Evolutionary conservation across 2,329 filamentous ascomycete genomes (phyloP).

Genomic region (Arachnomyces sp.): DNA sequence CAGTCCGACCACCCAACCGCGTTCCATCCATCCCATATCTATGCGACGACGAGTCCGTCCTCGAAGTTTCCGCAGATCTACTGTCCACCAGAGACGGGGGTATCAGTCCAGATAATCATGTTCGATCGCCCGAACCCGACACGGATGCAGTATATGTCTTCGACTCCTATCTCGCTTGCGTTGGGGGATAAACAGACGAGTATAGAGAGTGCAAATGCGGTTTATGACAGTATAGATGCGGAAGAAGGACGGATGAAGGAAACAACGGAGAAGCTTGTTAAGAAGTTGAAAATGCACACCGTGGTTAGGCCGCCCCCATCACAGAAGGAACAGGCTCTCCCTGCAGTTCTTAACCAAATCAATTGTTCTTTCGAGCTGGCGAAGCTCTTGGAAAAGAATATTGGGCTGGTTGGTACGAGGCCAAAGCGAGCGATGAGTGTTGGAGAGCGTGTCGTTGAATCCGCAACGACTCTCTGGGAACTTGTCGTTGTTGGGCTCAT

Average conservation of each 20-base stretch:
- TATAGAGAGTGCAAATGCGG: conserved; percentile 23
- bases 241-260: conserved; percentile 63
- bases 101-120: conserved; percentile 76
- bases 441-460: conserved; percentile 87
- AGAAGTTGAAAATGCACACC: conserved; percentile 83
- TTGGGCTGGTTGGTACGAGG: conserved; percentile 71
- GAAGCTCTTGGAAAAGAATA: conserved; percentile 77
- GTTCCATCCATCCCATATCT: conserved; percentile 63
- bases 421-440: conserved; percentile 82
- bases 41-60: conserved; percentile 47
- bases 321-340: conserved; percentile 71
- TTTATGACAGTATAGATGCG: conserved; percentile 54
- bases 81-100: conserved; percentile 55
- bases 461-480: conserved; percentile 76
- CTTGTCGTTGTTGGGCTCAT: conserved; percentile 61
- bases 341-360: conserved; percentile 80
- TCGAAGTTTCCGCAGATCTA: conserved; percentile 60
- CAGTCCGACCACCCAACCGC: conserved; percentile 37
- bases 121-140: conserved; percentile 79
- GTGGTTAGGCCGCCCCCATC: conserved; percentile 69
- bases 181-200: conserved; percentile 60
- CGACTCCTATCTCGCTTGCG: conserved; percentile 79
- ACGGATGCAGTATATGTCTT: conserved; percentile 92
- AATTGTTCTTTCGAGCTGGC: conserved; percentile 94
- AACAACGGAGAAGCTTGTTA: conserved; percentile 59